A percentile compares a stretch with the other conserved stretches of the same genome.
These are phyloP conservation scores for Penicillium brevicompactum DNA, from an alignment of 2,329 filamentous ascomycete species.

Conservation along the genomic window DNA sequence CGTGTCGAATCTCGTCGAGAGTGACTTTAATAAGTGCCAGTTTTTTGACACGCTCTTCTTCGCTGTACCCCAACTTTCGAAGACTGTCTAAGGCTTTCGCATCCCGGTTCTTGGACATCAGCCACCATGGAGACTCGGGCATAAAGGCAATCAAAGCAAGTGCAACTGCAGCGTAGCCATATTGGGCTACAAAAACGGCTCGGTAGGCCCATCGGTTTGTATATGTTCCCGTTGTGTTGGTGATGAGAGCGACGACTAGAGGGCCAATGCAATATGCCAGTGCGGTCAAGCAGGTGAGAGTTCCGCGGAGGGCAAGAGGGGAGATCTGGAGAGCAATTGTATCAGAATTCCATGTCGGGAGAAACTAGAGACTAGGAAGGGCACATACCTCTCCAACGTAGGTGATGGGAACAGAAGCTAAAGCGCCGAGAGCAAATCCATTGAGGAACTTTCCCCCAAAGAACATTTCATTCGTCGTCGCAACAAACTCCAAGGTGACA, in stretches of 20 bases:
- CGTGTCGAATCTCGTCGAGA: conserved; percentile 12
- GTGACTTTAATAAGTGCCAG: conserved; percentile 11
- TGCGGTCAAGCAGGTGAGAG: conserved; percentile 40
- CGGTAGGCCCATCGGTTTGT: conserved; percentile 47
- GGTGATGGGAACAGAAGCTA: conserved; percentile 42
- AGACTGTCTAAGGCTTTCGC: conserved; percentile 8
- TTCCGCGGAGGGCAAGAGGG: conserved; percentile 42
- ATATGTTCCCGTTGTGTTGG: conserved; percentile 40
- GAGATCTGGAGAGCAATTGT: conserved; percentile 30
- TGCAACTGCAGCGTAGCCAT: conserved; percentile 43
- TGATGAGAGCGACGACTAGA: conserved; percentile 43
- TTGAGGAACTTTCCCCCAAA: conserved; percentile 49
- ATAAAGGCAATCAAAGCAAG: conserved; percentile 23
- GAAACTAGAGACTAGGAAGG: not conserved
- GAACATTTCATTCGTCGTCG: conserved; percentile 45
- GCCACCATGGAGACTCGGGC: conserved; percentile 19
- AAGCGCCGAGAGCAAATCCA: conserved; percentile 44
- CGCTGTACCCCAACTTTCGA: conserved; percentile 12
- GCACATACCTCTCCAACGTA: conserved; percentile 34
- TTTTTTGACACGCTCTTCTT: conserved; percentile 7
- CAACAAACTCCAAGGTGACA: conserved; percentile 46
- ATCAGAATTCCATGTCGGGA: not conserved
- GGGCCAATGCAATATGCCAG: conserved; percentile 46
- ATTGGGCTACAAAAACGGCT: conserved; percentile 45
- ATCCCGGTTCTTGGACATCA: conserved; percentile 7